Evolutionary conservation across 2,329 filamentous ascomycete genomes (phyloP).

Genomic region (Botrytis tulipae): DNA sequence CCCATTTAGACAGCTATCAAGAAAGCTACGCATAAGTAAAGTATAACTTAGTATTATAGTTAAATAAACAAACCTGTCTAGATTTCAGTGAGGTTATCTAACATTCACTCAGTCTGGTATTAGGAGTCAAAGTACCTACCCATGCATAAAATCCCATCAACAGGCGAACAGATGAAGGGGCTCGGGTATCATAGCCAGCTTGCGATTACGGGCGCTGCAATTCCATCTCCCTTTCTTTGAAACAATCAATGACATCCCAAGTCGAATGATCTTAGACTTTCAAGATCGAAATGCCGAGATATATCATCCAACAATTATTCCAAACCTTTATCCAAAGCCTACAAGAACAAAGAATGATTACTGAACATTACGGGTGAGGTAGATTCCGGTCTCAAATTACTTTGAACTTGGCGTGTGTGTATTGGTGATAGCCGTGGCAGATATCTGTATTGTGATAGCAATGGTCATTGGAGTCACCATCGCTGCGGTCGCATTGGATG

Average conservation of each 20-base stretch:
- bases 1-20: not conserved
- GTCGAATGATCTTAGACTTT: not conserved
- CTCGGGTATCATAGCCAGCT: not conserved
- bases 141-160: not conserved
- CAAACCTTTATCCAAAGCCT: not conserved
- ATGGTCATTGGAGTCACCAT: not conserved
- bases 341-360: conserved; percentile 3
- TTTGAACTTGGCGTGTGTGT: conserved; percentile 4
- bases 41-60: not conserved
- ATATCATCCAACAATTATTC: not conserved
- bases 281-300: not conserved
- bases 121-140: not conserved
- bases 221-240: not conserved
- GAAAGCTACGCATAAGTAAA: not conserved
- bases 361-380: not conserved
- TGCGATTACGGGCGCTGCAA: not conserved
- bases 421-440: not conserved
- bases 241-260: not conserved
- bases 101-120: not conserved
- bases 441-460: not conserved
- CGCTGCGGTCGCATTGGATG: not conserved
- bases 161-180: conserved; percentile 14
- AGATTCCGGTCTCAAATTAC: not conserved
- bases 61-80: not conserved
- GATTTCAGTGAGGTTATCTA: not conserved